Base-by-base conservation (phyloP, 306 rosid genomes). In the Cucurbita ficifolia region DNA sequence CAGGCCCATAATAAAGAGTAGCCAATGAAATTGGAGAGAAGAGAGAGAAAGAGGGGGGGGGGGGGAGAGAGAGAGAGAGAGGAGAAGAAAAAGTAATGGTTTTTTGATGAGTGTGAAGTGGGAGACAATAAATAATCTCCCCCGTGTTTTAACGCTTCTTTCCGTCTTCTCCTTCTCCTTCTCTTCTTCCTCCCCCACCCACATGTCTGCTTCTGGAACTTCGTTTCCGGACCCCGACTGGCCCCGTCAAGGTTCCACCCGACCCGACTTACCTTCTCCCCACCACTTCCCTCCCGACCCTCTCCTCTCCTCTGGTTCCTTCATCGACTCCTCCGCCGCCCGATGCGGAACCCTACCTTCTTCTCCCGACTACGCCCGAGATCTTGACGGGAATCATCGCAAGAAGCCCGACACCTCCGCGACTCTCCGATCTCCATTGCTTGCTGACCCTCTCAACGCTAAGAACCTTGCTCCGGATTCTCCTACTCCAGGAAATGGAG, bases 281-380 rank as follows among this genome's bases (percentile, higher is more conserved):
- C 21, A 57, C 49, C 67, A 45, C 21, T 8, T 70, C 4, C 82
- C 82, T 0, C 36, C 65, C 21, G 89, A 82, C 63, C 88, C 90
- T 18, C 88, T 84, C 9, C 88, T 86, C 67, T 56, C 38, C 36
- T 22, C 80, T 11, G 86, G 84, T 6, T 77, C 82, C 65, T 84
- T 77, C 78, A 76, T 86, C 65, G 76, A 76, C 78, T 42, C 81
- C 73, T 46, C 82, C 45, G 2, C 50, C 43, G 4, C 56, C 52
- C 29, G 19, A 22, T 35, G 24, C 16, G 59, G 40, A 71, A 54
- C 60, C 77, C 22, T 24, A 19, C 22, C 29, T 24, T 2, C 54
- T 12, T 50, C 54, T 17, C 56, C 10, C 21, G 63, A 42, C 39
- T 8, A 46, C 45, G 38, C 49, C n/a, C 53, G 22, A 59, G 70